A percentile compares a stretch with the other conserved stretches of the same genome.
These are phyloP conservation scores for Nicotiana benthamiana DNA, from an alignment of 257 asterid species.

Conservation along the genomic window DNA sequence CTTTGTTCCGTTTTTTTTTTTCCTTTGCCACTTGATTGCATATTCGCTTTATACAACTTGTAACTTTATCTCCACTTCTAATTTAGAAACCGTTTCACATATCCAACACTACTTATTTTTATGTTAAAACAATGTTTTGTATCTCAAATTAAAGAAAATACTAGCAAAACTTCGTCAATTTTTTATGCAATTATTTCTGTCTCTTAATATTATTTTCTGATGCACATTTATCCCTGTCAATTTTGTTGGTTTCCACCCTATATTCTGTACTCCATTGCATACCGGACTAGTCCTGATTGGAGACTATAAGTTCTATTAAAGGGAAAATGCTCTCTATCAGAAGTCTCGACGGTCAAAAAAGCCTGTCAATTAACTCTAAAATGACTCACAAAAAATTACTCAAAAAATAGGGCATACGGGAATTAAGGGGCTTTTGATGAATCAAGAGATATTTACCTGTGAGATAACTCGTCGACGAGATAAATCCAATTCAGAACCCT, in stretches of 20 bases:
- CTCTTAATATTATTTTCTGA: no score
- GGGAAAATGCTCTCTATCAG: no score
- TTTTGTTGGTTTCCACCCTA: neutral
- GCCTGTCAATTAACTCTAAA: neutral
- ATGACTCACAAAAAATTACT: neutral
- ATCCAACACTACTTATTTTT: neutral
- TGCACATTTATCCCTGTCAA: neutral
- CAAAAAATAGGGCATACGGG: neutral
- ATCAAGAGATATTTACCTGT: conserved; percentile 8
- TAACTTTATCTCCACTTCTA: neutral
- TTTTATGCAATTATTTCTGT: neutral
- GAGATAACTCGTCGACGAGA: conserved; percentile 19
- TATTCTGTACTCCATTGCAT: no score
- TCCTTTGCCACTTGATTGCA: neutral
- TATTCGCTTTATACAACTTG: neutral
- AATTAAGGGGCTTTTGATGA: no score
- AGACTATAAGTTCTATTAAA: no score
- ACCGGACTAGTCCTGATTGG: no score
- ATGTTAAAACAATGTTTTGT: neutral
- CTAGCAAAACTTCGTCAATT: no score
- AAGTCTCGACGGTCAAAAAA: no score
- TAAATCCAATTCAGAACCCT: conserved; percentile 1
- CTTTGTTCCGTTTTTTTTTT: neutral
- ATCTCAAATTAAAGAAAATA: neutral
- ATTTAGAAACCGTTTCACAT: neutral